These are phyloP conservation scores for Coriaria nepalensis DNA, from an alignment of 306 rosid species.

Conservation along the genomic window DNA sequence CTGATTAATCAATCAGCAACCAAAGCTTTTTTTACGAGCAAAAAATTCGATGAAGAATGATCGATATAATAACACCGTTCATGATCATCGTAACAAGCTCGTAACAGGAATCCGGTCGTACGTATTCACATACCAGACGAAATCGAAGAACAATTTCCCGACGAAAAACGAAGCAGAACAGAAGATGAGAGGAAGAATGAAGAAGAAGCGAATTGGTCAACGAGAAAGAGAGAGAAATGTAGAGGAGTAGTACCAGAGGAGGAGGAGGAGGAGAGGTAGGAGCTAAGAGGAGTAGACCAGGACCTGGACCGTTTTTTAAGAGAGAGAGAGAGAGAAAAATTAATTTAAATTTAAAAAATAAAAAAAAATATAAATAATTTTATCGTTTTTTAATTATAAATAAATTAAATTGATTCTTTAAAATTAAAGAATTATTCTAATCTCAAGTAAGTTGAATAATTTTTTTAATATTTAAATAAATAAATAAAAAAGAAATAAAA, in stretches of 20 bases:
- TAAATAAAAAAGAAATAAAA: too few species aligned
- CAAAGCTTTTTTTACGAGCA: too few species aligned
- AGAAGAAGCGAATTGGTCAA: slow-evolving; percentile 9
- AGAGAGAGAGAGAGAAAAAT: background rate
- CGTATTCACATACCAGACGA: too few species aligned
- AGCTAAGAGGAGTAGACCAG: background rate
- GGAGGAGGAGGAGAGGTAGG: background rate
- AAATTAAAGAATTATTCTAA: too few species aligned
- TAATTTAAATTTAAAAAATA: background rate
- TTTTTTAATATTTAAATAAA: too few species aligned
- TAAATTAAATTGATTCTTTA: too few species aligned
- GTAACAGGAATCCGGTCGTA: too few species aligned
- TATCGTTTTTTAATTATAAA: too few species aligned
- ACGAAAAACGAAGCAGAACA: background rate
- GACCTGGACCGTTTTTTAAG: background rate
- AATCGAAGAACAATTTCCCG: background rate
- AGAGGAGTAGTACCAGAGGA: background rate
- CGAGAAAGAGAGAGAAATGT: slow-evolving; percentile 1
- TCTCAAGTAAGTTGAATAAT: too few species aligned
- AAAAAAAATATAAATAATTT: too few species aligned
- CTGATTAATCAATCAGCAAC: too few species aligned
- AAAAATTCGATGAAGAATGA: background rate
- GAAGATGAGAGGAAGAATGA: background rate
- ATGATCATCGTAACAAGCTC: slow-evolving; percentile 2
- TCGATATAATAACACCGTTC: background rate